Percentiles rank a stretch among this genome's conserved stretches.
phyloP scores from a whole-genome alignment of 257 asterid species.

The Thymus mandschuricus region DNA sequence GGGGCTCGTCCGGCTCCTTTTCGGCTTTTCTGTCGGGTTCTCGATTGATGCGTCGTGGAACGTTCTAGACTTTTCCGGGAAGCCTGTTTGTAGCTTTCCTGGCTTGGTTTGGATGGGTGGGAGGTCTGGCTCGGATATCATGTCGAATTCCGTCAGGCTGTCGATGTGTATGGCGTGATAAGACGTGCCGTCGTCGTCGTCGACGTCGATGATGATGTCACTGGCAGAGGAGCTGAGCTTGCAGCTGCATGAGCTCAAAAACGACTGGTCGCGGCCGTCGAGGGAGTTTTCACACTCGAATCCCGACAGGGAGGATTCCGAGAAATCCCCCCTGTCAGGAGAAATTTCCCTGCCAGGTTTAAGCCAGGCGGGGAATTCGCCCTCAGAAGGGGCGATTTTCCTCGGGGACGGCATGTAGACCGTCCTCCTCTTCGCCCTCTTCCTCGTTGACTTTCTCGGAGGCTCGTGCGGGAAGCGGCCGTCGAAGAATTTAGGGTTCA shows the following conservation, averaged over 20 bases:
- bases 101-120: conserved; percentile 66
- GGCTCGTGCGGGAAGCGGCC: conserved; percentile 45
- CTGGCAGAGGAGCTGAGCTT: conserved; percentile 48
- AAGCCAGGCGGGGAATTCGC: conserved; percentile 29
- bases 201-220: conserved; percentile 65
- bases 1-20: conserved; percentile 16
- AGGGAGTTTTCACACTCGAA: conserved; percentile 23
- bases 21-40: not conserved
- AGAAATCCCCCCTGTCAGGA: conserved; percentile 38
- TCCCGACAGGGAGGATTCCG: conserved; percentile 37
- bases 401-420: conserved; percentile 79
- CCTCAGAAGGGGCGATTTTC: conserved; percentile 24
- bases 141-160: conserved; percentile 32
- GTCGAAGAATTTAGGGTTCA: conserved; percentile 37
- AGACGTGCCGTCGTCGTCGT: conserved; percentile 26
- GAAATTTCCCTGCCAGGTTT: conserved; percentile 29
- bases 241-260: conserved; percentile 40
- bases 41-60: conserved; percentile 16
- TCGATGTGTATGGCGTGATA: conserved; percentile 14
- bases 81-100: not conserved
- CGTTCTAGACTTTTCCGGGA: conserved; percentile 15
- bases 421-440: conserved; percentile 52
- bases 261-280: conserved; percentile 20
- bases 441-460: conserved; percentile 56
- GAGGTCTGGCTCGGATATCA: conserved; percentile 52